Base-by-base conservation (phyloP, 495 filamentous ascomycete genomes). In the Penicillium manginii region DNA sequence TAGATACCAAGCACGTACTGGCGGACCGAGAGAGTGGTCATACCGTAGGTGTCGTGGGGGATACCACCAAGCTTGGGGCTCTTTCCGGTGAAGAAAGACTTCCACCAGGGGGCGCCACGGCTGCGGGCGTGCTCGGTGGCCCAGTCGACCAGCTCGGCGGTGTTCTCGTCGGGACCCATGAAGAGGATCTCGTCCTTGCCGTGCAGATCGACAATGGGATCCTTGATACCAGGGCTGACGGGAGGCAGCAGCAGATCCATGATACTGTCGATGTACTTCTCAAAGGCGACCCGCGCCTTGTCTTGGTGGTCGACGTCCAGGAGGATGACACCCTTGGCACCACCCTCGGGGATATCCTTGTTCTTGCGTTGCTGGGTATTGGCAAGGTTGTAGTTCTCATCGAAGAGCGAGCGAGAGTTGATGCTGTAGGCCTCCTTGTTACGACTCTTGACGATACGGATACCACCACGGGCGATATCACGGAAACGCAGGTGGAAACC, bases 301-400 rank as follows among this genome's bases (percentile, higher is more conserved):
- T 97, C 91, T 73, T 98, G 94, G 72, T 97, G 92, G 62, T 91
- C 84, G 33, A 91, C 86, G 75, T 98, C 93, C 29, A 98, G 84
- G 31, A 98, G 86, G 54, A 98, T 93, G 50, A 98, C 94, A 74
- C 94, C 94, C 80, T 98, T 98, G 52, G 93, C 94, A 55, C 94
- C 94, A 52, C 94, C 94, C 80, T 98, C 94, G n/a, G 94, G 94
- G 42, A 98, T 98, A 67, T 98, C 94, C 79, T 98, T 98, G 81
- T 98, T 98, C 85, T 98, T 98, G 67, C 96, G 91, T 79, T 98
- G 96, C 74, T 98, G 94, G 0, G 94, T 98, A 73, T 94, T 98
- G 59, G 94, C 94, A 59, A 98, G 85, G 58, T 93, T 93, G 75
- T 98, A 98, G 75, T 98, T 98, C 76, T 98, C 94, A 61, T 98